Evolutionary conservation across 345 rosid genomes (phyloP).

Genomic region (Dipteronia dyeriana): DNA sequence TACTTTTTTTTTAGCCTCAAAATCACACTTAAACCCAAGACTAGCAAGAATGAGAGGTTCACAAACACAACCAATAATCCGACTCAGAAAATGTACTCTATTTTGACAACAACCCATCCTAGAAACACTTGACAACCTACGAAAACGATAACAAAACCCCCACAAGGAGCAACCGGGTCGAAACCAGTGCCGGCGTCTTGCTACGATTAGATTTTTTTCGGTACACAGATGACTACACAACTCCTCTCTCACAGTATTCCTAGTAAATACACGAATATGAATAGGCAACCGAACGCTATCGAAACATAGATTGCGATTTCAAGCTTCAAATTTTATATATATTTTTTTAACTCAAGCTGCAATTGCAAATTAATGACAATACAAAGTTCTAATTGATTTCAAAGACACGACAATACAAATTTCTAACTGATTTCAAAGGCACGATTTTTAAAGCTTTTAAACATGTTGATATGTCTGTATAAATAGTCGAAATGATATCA

Average conservation of each 20-base stretch:
- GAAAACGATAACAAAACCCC: conserved; percentile 47
- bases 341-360: conserved; percentile 12
- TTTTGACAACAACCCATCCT: conserved; percentile 36
- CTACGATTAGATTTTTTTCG: background rate
- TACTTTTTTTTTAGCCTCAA: conserved; percentile 26
- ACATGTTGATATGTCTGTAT: background rate
- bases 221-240: background rate
- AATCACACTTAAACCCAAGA: conserved; percentile 48
- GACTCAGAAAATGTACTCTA: conserved; percentile 45
- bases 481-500: background rate
- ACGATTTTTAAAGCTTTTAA: background rate
- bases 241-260: background rate
- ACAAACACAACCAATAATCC: conserved; percentile 35
- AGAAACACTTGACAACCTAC: conserved; percentile 41
- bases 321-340: conserved; percentile 3
- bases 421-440: no score
- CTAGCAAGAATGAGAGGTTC: conserved; percentile 70
- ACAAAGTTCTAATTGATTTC: background rate
- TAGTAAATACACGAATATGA: conserved; percentile 14
- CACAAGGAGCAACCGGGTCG: conserved; percentile 62
- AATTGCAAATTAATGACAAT: background rate
- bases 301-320: conserved; percentile 9
- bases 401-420: background rate
- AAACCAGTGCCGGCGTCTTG: conserved; percentile 50
- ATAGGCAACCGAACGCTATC: conserved; percentile 15